phyloP scores from a whole-genome alignment of 345 rosid species.

The Barbarea vulgaris region DNA sequence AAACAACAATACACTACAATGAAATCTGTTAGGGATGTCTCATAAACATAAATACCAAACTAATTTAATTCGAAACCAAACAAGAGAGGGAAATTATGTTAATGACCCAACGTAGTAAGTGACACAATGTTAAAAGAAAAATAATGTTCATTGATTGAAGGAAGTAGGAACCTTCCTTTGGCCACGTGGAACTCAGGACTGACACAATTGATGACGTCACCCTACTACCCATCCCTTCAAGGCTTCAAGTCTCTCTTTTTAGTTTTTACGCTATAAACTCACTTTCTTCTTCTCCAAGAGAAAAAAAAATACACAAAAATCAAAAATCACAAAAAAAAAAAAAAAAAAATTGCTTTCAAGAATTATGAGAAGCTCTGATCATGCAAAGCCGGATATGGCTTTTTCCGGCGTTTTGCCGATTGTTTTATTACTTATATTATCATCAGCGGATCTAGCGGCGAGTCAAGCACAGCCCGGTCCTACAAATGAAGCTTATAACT shows the following conservation, averaged over 20 bases:
- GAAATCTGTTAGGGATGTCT: not conserved
- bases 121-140: not conserved
- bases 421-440: slow-evolving; percentile 21
- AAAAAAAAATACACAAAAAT: not conserved
- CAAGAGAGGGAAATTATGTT: not conserved
- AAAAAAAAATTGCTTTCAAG: not conserved
- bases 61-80: not conserved
- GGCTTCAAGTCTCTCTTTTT: too few species aligned
- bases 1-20: not conserved
- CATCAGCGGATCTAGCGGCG: slow-evolving; percentile 25
- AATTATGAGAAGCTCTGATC: slow-evolving; percentile 32
- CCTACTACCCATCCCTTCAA: slow-evolving; percentile 6
- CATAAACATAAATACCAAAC: not conserved
- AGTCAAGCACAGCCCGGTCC: slow-evolving; percentile 34
- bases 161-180: not conserved
- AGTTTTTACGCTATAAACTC: slow-evolving; percentile 31
- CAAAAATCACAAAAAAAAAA: not conserved
- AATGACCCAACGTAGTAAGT: not conserved
- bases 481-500: slow-evolving; percentile 24
- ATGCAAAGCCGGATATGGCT: not conserved
- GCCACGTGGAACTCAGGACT: slow-evolving; percentile 45
- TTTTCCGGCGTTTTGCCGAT: slow-evolving; percentile 29
- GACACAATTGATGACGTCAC: slow-evolving; percentile 40
- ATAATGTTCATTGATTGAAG: not conserved
- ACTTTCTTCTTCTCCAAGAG: slow-evolving; percentile 1